Evolutionary conservation across 2,329 filamentous ascomycete genomes (phyloP), one percentile per base, ranked within the genome.

Genomic region (Ascochyta viciae-villosae): DNA sequence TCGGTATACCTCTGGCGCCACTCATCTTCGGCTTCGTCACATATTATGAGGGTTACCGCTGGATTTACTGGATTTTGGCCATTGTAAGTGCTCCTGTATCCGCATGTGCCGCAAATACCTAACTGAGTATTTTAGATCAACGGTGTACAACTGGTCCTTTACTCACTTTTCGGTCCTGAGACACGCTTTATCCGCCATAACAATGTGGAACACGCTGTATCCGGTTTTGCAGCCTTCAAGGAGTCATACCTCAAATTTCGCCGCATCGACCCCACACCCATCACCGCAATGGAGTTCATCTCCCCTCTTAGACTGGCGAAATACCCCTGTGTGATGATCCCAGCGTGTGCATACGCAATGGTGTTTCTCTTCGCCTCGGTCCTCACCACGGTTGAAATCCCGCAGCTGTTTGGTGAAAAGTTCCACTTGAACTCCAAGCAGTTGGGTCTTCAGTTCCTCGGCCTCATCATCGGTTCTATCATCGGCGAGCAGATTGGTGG

Each of bases 401-500:
- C 85, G 0, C 83, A 86, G 54, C 76, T 87, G 1, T 84, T 86
- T 58, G 77, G 79, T 6, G 71, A 77, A 31, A 82, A 82, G 56
- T 88, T 85, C 53, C 79, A 78, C 13, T 81, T 87, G 74, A 82
- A 84, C 64, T 71, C 82, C 0, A 79, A 87, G 66, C 80, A 86
- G 55, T 76, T 87, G 6, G 85, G 85, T 0, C 77, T 87, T 1
- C 84, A 87, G 55, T 85, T 84, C 62, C 72, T 86, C 7, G 80
- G 80, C 3, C 74, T 86, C 43, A 83, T 87, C 44, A 76, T 87
- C 31, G 85, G 85, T 1, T 81, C 80, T 1, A 67, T 87, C 4
- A 74, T 87, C 9, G 85, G 85, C 19, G 85, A 87, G 67, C 83
- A 85, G 63, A 65, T 86, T 7, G 84, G 83, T 41, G 85, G 84